These are phyloP conservation scores for Corallochytrium limacisporum DNA, from an alignment of 78 protist species.

Conservation along the genomic window DNA sequence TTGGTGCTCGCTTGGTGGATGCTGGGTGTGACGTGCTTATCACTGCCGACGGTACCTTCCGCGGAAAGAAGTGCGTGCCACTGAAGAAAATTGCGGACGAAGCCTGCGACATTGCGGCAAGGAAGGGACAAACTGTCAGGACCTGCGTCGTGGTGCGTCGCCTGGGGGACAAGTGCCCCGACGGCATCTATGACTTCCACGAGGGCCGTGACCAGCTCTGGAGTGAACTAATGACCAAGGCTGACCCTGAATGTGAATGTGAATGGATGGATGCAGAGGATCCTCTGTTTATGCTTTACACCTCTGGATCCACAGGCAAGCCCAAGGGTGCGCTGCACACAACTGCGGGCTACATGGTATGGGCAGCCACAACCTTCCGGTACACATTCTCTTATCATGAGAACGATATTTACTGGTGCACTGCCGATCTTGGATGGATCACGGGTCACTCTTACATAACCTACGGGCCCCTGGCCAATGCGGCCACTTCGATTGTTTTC, in stretches of 20 bases:
- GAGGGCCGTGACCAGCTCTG: neutral
- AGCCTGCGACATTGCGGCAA: neutral
- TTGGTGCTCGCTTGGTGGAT: constrained; percentile 29
- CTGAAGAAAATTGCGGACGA: constrained; percentile 7
- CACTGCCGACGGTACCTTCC: constrained; percentile 47
- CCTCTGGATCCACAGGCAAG: constrained; percentile 87
- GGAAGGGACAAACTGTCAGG: neutral
- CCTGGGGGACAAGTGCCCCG: neutral
- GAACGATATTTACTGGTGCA: constrained; percentile 83
- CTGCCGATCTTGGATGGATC: constrained; percentile 71
- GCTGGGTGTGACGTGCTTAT: constrained; percentile 16
- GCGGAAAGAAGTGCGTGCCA: constrained; percentile 35
- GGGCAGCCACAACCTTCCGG: constrained; percentile 70
- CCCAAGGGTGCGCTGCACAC: constrained; percentile 80
- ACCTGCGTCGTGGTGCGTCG: neutral
- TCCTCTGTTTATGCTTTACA: constrained; percentile 88
- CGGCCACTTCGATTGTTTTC: constrained; percentile 82
- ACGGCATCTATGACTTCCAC: neutral
- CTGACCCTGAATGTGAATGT: neutral
- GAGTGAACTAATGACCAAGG: neutral
- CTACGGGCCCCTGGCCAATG: constrained; percentile 89
- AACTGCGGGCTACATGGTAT: constrained; percentile 45
- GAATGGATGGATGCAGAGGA: constrained; percentile 71
- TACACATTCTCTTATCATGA: constrained; percentile 78
- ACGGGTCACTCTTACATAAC: constrained; percentile 89